Base-by-base conservation (phyloP, 2,329 filamentous ascomycete genomes). In the Zarea fungicola region DNA sequence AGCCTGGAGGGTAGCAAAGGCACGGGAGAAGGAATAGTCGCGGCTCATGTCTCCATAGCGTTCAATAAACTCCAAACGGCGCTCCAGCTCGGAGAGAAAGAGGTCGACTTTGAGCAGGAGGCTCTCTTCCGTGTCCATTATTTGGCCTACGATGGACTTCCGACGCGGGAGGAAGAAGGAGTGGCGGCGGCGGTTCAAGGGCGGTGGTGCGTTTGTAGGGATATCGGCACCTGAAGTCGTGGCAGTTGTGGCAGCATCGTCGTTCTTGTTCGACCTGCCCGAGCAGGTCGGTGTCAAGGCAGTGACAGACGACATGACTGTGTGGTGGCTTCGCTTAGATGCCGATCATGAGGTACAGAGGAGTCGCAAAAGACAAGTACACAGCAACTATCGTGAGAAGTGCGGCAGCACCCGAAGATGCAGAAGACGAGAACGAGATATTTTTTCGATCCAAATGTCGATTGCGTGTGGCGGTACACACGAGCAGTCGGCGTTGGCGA, bases 1-100 rank as follows among this genome's bases (percentile, higher is more conserved):
- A 7, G 89, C 84, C 61, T 92, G 85, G 2, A 99, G 74, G 0
- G 91, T 95, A 14, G 84, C 77, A 67, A 95, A 95, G 18, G 92
- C 89, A 56, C 88, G 82, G 36, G 87, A 84, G 49, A 97, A 83
- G 60, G 89, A 87, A 37, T 85, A 78, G 65, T 99, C 93, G 57
- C 95, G 78, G 53, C 85, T 85, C 51, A 90, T 70, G 61, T 95
- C 89, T 55, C 88, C 85, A 62, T 95, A 96, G 55, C 81, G 83
- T 68, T 99, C 93, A 40, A 97, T 78, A 65, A 89, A 87, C 61
- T 95, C 90, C 40, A 99, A 75, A 47, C 92, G 83, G 56, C 86
- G 80, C 68, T 95, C 91, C 36, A 99, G 77, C 64, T 97, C 90
- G 32, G 84, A 78, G 48, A 99, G 76, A 65, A 95, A 93, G 43